Evolutionary conservation across 129 eudicot species (phyloP).

Genomic region (Tagetes patula): DNA sequence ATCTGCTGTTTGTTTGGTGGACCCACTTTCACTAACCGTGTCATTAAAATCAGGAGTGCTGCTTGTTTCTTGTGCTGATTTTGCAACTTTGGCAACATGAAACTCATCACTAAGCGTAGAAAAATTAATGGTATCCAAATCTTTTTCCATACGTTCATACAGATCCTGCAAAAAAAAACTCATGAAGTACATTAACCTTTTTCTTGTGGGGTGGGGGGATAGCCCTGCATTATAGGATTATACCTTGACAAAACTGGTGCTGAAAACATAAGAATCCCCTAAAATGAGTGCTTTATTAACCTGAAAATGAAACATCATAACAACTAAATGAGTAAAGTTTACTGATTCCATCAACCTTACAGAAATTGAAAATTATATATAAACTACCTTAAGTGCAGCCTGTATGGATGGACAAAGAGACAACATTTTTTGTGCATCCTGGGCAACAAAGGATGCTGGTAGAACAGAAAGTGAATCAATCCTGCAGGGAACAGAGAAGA

Average conservation of each 20-base stretch:
- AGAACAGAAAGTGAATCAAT: conserved; percentile 85
- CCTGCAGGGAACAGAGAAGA: conserved; percentile 45
- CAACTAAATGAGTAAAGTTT: conserved; percentile 7
- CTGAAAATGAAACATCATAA: conserved; percentile 44
- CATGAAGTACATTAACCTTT: conserved; percentile 13
- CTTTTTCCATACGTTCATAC: conserved; percentile 77
- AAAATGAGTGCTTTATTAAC: conserved; percentile 65
- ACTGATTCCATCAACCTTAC: conserved; percentile 4
- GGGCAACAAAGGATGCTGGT: conserved; percentile 69
- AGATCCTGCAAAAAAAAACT: conserved; percentile 47
- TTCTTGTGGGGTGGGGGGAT: not conserved
- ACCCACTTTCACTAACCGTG: conserved; percentile 42
- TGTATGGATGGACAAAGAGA: conserved; percentile 81
- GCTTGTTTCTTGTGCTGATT: conserved; percentile 49
- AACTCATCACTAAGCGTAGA: conserved; percentile 39
- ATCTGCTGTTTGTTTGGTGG: conserved; percentile 55
- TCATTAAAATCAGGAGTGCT: conserved; percentile 54
- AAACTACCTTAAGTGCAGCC: conserved; percentile 65
- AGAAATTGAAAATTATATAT: not conserved
- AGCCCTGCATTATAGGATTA: not conserved
- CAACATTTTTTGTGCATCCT: conserved; percentile 85
- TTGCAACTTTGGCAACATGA: conserved; percentile 40
- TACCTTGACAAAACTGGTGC: conserved; percentile 88
- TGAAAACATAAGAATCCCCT: conserved; percentile 80
- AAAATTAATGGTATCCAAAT: conserved; percentile 50